These are phyloP conservation scores for Climacium dendroides DNA, from an alignment of 225 moss, liverwort and hornwort species.

Conservation along the genomic window DNA sequence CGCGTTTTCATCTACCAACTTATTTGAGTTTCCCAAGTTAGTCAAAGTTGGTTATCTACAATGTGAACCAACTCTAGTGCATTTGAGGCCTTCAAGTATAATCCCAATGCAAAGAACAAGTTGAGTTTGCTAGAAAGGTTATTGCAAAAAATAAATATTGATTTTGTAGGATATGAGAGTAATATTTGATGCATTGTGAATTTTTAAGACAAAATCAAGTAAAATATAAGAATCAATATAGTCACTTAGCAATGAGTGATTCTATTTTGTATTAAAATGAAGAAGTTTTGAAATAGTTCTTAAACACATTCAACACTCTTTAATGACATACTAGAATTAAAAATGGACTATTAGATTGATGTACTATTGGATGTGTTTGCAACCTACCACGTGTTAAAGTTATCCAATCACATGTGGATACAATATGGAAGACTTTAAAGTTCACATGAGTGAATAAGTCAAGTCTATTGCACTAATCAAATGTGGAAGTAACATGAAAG, in stretches of 20 bases:
- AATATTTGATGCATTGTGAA: background rate
- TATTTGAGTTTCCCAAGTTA: no score
- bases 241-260: background rate
- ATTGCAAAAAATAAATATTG: background rate
- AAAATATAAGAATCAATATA: background rate
- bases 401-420: background rate
- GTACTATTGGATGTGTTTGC: background rate
- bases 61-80: no score
- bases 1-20: no score
- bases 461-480: background rate
- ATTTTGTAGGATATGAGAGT: background rate
- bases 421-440: background rate
- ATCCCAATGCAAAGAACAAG: background rate
- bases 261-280: background rate
- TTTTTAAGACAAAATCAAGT: background rate
- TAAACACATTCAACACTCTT: background rate
- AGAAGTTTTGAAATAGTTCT: background rate
- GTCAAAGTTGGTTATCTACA: no score
- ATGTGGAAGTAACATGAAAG: background rate
- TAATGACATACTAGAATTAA: background rate
- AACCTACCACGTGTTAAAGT: background rate
- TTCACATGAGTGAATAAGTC: background rate
- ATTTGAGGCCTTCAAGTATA: rapidly evolving
- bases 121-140: background rate
- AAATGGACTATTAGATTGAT: background rate